Base-by-base conservation (phyloP, 805 yeast species). In the Wickerhamiella azymoides region DNA sequence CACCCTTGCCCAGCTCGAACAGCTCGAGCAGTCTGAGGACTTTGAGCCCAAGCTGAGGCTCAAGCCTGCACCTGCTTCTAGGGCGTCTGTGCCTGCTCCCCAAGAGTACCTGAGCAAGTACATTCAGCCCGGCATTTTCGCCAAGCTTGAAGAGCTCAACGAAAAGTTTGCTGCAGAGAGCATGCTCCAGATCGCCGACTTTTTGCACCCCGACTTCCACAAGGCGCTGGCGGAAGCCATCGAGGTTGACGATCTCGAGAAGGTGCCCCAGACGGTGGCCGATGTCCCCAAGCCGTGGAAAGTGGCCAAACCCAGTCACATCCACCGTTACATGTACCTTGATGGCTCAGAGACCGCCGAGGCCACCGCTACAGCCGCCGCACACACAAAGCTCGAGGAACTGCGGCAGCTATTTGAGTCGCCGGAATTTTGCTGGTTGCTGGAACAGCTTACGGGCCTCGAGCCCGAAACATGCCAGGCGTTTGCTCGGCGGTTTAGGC, bases 301-400 rank as follows among this genome's bases (percentile, higher is more conserved):
- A 50, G 70, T 86, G 36, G 92, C 96, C 0, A 74, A 81, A 40
- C 97, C 98, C 8, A 92, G 96, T 8, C 97, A 89, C 58, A 85
- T 92, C 60, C 88, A 86, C 65, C 68, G 96, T 50, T 92, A 71
- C 58, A 61, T 85, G 68, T 89, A 85, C 59, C 69, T 88, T 27
- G 89, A 89, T 2, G 65, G 67, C 47, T 57, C 54, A 10, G 65
- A 59, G 40, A 57, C 47, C 13, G 47, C 32, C 3, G 39, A 38
- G 13, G 42, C 30, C 8, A 32, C 50, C 2, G 39, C 54, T 42
- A 45, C 46, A 2, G 43, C 48, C 13, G 50, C 50, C 11, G 52
- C 55, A 1, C 49, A 68, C 60, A 25, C 27, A 19, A 49, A 53
- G 53, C 59, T 88, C 38, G 63, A 73, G 24, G 74, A 73, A 36